These are phyloP conservation scores for Lachnellula arida DNA, from an alignment of 2,329 filamentous ascomycete species.

Conservation along the genomic window DNA sequence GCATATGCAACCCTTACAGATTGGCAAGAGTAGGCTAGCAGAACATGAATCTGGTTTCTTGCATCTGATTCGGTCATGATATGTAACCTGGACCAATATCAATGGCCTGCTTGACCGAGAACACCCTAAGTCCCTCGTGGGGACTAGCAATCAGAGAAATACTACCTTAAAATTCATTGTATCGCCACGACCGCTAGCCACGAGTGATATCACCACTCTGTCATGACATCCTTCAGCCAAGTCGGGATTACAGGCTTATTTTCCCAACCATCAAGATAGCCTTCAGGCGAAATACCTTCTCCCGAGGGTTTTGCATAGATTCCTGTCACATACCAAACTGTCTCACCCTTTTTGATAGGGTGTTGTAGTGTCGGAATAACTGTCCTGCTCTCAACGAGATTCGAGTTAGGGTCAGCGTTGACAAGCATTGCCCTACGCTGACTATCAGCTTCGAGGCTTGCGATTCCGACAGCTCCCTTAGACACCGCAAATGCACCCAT, in stretches of 20 bases:
- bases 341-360: conserved; percentile 52
- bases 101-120: neutral
- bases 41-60: neutral
- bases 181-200: neutral
- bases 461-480: conserved; percentile 53
- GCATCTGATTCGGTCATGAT: neutral
- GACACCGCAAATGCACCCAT: conserved; percentile 52
- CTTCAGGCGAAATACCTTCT: conserved; percentile 45
- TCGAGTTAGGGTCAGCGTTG: conserved; percentile 74
- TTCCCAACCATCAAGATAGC: conserved; percentile 59
- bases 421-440: conserved; percentile 54
- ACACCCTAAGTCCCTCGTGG: neutral
- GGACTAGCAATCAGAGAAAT: neutral
- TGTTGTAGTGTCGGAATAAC: conserved; percentile 65
- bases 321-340: conserved; percentile 63
- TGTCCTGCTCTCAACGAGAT: conserved; percentile 67
- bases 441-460: conserved; percentile 39
- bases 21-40: neutral
- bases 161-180: neutral
- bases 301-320: conserved; percentile 65
- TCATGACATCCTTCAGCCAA: conserved; percentile 48
- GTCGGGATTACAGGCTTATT: conserved; percentile 51
- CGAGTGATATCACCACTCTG: neutral
- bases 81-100: no score
- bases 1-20: neutral